These are phyloP conservation scores for Boeremia lycopersici DNA, from an alignment of 2,329 filamentous ascomycete species.

Conservation along the genomic window DNA sequence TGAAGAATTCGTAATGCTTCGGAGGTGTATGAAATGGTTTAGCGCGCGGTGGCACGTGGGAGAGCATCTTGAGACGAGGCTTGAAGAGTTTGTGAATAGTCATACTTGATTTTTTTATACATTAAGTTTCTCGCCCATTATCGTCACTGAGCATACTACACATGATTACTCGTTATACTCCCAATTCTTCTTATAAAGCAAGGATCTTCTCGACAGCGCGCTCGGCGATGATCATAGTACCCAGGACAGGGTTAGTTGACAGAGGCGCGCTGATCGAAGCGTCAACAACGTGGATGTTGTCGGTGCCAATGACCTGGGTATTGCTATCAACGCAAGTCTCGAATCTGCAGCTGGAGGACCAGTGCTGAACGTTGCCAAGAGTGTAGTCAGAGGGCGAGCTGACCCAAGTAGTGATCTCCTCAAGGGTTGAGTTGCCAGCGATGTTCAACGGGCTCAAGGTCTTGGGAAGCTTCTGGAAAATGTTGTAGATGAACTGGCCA, in stretches of 20 bases:
- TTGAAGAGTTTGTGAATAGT: too few species aligned
- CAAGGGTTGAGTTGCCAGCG: constrained; percentile 52
- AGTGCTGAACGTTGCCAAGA: constrained; percentile 59
- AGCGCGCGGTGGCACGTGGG: neutral
- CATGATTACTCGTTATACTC: neutral
- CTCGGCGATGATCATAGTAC: constrained; percentile 61
- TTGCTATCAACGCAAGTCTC: constrained; percentile 57
- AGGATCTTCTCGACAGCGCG: constrained; percentile 58
- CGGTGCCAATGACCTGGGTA: constrained; percentile 55
- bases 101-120: neutral
- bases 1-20: neutral
- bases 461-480: constrained; percentile 55
- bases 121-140: neutral
- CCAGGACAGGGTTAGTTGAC: constrained; percentile 62
- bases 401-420: constrained; percentile 58
- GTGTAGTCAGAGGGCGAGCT: constrained; percentile 57
- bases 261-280: constrained; percentile 57
- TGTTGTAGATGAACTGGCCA: constrained; percentile 56
- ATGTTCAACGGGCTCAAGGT: constrained; percentile 58
- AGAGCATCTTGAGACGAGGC: neutral
- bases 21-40: neutral
- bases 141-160: neutral
- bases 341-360: constrained; percentile 60
- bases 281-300: constrained; percentile 60
- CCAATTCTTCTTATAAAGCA: constrained; percentile 19